These are phyloP conservation scores for Funneliformis geosporum DNA, from an alignment of 192 early-diverging fungal species.

Conservation along the genomic window DNA sequence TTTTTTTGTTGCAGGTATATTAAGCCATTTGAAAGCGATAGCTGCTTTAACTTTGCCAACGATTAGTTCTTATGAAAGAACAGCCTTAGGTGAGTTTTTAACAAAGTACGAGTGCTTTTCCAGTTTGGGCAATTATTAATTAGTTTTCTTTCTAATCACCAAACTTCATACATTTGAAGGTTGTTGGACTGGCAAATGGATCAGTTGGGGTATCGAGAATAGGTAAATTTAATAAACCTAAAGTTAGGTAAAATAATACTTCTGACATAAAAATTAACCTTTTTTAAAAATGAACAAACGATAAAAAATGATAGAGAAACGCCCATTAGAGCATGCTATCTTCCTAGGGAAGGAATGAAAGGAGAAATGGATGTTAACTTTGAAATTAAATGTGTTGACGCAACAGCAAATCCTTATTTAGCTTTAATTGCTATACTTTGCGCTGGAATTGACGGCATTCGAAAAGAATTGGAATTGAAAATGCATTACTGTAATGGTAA, in stretches of 20 bases:
- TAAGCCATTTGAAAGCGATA: neutral
- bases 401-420: conserved; percentile 8
- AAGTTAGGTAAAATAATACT: neutral
- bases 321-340: conserved; percentile 9
- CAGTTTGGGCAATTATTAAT: too few species aligned
- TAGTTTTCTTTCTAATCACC: too few species aligned
- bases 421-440: neutral
- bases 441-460: conserved; percentile 6
- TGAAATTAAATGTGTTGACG: conserved; percentile 17
- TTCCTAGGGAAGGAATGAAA: neutral
- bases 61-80: neutral
- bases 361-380: conserved; percentile 1
- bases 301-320: neutral
- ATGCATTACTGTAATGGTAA: neutral
- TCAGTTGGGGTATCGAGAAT: conserved; percentile 20
- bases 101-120: too few species aligned
- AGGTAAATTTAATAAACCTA: neutral
- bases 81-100: neutral
- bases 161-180: neutral
- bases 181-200: conserved; percentile 19
- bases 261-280: neutral
- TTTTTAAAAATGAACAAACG: too few species aligned
- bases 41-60: conserved; percentile 7
- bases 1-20: conserved; percentile 18
- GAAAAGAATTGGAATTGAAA: conserved; percentile 3